phyloP scores from a whole-genome alignment of 352 stramenopile genomes.

The Phytopythium montanum region DNA sequence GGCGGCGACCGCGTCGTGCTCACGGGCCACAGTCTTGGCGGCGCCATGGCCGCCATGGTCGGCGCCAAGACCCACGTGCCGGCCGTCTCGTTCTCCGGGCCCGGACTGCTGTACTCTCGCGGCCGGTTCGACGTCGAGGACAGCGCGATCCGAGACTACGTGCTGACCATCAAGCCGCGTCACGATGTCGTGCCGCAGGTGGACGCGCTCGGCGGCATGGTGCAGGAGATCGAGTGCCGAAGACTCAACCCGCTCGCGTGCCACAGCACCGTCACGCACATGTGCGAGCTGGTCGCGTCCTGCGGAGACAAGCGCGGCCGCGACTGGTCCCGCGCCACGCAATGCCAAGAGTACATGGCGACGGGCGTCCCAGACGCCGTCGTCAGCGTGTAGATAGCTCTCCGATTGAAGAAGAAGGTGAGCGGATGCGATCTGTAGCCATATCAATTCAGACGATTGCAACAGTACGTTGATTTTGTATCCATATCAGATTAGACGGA shows the following conservation, averaged over 20 bases:
- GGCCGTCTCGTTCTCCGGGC: constrained; percentile 80
- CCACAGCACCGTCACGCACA: constrained; percentile 81
- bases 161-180: constrained; percentile 81
- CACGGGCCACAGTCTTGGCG: constrained; percentile 81
- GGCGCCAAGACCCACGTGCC: constrained; percentile 79
- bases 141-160: constrained; percentile 76
- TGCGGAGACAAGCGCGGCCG: constrained; percentile 76
- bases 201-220: constrained; percentile 77
- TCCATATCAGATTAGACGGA: neutral
- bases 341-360: constrained; percentile 68
- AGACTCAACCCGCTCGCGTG: constrained; percentile 72
- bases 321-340: constrained; percentile 70
- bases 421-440: neutral
- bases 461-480: neutral
- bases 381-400: neutral
- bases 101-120: constrained; percentile 73
- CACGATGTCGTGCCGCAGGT: constrained; percentile 79
- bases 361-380: neutral
- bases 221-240: constrained; percentile 88
- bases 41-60: constrained; percentile 82
- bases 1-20: constrained; percentile 67
- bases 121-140: constrained; percentile 73
- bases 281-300: constrained; percentile 80
- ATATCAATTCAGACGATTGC: neutral
- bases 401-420: neutral